Evolutionary conservation across 768 basidiomycete genomes (phyloP).

Genomic region (Mycena haematopus): DNA sequence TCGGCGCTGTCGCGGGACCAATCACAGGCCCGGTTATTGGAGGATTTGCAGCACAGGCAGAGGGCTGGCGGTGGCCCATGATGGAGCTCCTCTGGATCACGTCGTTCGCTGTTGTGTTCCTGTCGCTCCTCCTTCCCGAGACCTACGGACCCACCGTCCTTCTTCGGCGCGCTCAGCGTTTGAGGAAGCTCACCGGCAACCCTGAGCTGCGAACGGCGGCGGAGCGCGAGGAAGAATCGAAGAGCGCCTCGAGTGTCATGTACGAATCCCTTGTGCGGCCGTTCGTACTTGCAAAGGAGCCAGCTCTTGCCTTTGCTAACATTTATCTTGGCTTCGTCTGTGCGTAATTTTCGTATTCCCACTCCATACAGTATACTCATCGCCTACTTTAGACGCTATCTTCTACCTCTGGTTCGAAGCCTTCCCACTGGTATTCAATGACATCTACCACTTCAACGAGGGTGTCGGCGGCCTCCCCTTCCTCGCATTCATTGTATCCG

Average conservation of each 20-base stretch:
- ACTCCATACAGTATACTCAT: not conserved
- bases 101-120: conserved; percentile 30
- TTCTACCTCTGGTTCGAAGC: conserved; percentile 43
- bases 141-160: conserved; percentile 37
- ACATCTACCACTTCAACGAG: conserved; percentile 39
- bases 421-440: conserved; percentile 41
- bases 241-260: conserved; percentile 27
- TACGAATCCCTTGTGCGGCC: conserved; percentile 38
- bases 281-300: conserved; percentile 39
- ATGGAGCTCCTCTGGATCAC: conserved; percentile 24
- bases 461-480: conserved; percentile 16
- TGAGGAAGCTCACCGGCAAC: conserved; percentile 40
- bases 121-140: conserved; percentile 40
- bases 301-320: conserved; percentile 38
- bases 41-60: conserved; percentile 16
- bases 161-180: conserved; percentile 36
- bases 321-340: conserved; percentile 41
- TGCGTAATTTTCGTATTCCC: conserved; percentile 12
- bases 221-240: conserved; percentile 33
- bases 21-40: conserved; percentile 21
- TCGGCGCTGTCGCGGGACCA: conserved; percentile 29
- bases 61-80: conserved; percentile 19
- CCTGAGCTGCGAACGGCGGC: conserved; percentile 32
- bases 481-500: conserved; percentile 28
- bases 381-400: conserved; percentile 30